These are phyloP conservation scores for Astrothelium subdiscretum DNA, from an alignment of 495 filamentous ascomycete genomes.

Conservation along the genomic window DNA sequence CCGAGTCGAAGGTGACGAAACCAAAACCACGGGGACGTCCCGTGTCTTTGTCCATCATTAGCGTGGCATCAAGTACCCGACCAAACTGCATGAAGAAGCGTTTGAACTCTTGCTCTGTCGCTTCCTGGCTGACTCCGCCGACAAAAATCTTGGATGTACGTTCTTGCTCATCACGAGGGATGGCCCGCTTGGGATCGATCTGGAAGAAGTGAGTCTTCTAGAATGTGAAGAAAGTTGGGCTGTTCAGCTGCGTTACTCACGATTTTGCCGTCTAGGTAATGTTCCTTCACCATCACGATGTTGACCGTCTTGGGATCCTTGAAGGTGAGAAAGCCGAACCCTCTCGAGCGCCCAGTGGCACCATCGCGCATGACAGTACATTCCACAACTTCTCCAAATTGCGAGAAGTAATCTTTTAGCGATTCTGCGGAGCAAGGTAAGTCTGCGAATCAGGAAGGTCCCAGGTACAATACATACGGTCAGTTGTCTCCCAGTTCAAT, in stretches of 20 bases:
- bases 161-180: conserved; percentile 95
- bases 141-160: conserved; percentile 98
- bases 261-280: conserved; percentile 95
- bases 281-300: conserved; percentile 99
- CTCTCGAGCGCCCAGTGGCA: conserved; percentile 81
- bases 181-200: conserved; percentile 98
- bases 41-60: conserved; percentile 99
- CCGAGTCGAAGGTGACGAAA: conserved; percentile 97
- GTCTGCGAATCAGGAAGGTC: background rate
- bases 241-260: conserved; percentile 44
- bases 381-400: conserved; percentile 94
- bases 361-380: conserved; percentile 98
- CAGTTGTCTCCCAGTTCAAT: conserved; percentile 97
- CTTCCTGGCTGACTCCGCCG: conserved; percentile 93
- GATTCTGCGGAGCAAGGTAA: conserved; percentile 53
- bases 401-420: conserved; percentile 94
- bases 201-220: background rate
- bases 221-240: conserved; percentile 5
- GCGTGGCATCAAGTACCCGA: conserved; percentile 87
- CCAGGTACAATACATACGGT: conserved; percentile 53
- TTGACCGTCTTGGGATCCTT: conserved; percentile 95
- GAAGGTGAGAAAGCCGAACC: conserved; percentile 96
- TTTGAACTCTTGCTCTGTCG: conserved; percentile 88
- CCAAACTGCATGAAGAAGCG: conserved; percentile 95
- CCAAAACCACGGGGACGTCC: conserved; percentile 91